Percentiles rank a stretch among this genome's conserved stretches.
Evolutionary conservation across 2,329 filamentous ascomycete genomes (phyloP).

Genomic region (Aspergillus aculeatus): DNA sequence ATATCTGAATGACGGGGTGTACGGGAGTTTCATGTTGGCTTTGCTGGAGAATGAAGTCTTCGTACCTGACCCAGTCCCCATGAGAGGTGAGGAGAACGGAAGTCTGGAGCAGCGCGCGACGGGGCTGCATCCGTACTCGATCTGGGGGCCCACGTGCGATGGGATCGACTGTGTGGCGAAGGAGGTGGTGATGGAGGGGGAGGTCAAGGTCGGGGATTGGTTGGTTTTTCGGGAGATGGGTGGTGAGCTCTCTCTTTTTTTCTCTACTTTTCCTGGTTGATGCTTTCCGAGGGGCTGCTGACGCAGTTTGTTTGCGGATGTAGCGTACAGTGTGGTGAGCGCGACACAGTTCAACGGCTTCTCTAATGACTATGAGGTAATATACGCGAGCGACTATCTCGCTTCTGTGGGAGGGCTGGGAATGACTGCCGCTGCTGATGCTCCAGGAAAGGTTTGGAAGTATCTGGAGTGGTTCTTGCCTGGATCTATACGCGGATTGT

Average conservation of each 20-base stretch:
- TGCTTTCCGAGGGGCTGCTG: too few species aligned
- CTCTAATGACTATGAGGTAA: constrained; percentile 8
- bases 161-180: constrained; percentile 25
- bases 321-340: constrained; percentile 21
- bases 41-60: neutral
- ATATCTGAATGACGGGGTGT: constrained; percentile 31
- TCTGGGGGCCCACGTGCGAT: constrained; percentile 33
- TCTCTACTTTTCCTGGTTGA: too few species aligned
- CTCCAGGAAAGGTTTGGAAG: neutral
- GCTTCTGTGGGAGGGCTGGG: too few species aligned
- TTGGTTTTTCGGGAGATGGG: constrained; percentile 30
- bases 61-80: neutral
- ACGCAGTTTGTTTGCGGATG: too few species aligned
- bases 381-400: constrained; percentile 11
- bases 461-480: neutral
- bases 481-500: neutral
- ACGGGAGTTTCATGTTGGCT: constrained; percentile 19
- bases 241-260: constrained; percentile 15
- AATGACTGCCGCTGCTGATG: neutral
- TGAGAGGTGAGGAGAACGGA: neutral
- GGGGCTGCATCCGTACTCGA: constrained; percentile 22
- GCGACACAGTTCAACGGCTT: constrained; percentile 29
- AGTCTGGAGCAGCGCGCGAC: neutral
- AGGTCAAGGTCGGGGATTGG: constrained; percentile 28
- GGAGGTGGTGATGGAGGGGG: constrained; percentile 12